Base-by-base conservation (phyloP, 2,329 filamentous ascomycete genomes). In the Epichloe scottii region DNA sequence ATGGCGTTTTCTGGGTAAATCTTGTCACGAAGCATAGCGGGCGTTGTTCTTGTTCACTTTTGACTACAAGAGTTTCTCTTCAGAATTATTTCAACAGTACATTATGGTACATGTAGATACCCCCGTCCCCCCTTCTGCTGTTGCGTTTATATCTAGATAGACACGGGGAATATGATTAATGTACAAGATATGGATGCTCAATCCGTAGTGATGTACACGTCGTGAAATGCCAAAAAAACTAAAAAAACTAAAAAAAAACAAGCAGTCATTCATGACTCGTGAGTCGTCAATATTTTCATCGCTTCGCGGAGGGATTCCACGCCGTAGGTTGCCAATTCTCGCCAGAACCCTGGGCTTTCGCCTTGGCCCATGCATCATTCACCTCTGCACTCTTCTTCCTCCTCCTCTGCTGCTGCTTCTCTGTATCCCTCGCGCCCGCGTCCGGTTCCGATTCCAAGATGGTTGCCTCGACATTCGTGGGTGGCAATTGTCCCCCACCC, bases 291-390 rank as follows among this genome's bases (percentile, higher is more conserved):
- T 30, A 30, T 30, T 30, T 39, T 51, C 44, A 49, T 45, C 26
- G 33, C 35, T 45, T 52, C 40, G 46, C 40, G 2, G 65, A 64
- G 4, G 79, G 79, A 5, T 63, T 68, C 84, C 84, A 87, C 3
- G 79, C 68, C 46, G 77, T 62, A 0, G 84, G 84, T 64, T 85
- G 80, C 81, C 82, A 87, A n/a, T 67, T 71, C 62, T 86, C 81
- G 50, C 81, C 73, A 0, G 81, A 78, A 0, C 72, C 74, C 19
- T 60, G 58, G 1, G 63, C 57, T 38, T 54, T 70, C 1, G 74
- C 71, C 55, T 71, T 73, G 33, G 75, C 76, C 81, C 82, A 85
- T 2, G 82, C 81, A 60, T 83, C 73, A 1, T 67, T 58, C 33
- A 38, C 19, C 15, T 10, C 7, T 3, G 54, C 54, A 1, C 59